phyloP scores from a whole-genome alignment of 1,284 basidiomycete species.

The Violaceomyces palustris region DNA sequence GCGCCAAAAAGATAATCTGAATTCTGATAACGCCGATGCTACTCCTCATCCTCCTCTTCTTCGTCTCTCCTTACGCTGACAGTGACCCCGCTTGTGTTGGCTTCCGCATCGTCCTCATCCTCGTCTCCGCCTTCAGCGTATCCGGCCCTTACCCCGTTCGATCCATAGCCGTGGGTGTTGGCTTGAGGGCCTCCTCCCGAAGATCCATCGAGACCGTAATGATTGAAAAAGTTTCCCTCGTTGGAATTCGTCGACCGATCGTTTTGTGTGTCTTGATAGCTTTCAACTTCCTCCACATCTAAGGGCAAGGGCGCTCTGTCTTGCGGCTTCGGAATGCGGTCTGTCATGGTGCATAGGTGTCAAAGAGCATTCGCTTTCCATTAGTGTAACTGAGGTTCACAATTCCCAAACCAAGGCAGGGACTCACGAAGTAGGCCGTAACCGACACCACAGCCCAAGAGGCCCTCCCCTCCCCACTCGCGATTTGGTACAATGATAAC shows the following conservation, averaged over 20 bases:
- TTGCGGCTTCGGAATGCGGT: conserved; percentile 41
- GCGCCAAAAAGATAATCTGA: neutral
- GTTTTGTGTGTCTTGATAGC: too few species aligned
- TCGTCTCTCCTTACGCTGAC: conserved; percentile 35
- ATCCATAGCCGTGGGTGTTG: too few species aligned
- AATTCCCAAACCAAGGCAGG: neutral
- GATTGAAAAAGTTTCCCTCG: too few species aligned
- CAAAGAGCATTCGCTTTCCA: neutral
- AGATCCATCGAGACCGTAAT: too few species aligned
- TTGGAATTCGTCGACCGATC: too few species aligned
- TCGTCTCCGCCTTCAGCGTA: conserved; percentile 18
- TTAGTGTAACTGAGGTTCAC: neutral
- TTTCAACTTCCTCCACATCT: too few species aligned
- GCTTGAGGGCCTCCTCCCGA: too few species aligned
- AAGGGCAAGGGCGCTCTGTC: conserved; percentile 12
- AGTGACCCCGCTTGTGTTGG: conserved; percentile 27
- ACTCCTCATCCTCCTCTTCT: conserved; percentile 19
- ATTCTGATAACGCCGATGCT: neutral
- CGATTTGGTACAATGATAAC: conserved; percentile 45
- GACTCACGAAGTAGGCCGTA: conserved; percentile 41
- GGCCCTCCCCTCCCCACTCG: conserved; percentile 49
- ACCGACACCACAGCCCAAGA: conserved; percentile 48
- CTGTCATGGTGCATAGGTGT: neutral
- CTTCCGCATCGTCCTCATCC: conserved; percentile 25
- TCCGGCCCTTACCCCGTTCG: too few species aligned